Percentiles rank a stretch among this genome's conserved stretches.
These are phyloP conservation scores for Malassezia nana DNA, from an alignment of 1,284 basidiomycete species.

Conservation along the genomic window DNA sequence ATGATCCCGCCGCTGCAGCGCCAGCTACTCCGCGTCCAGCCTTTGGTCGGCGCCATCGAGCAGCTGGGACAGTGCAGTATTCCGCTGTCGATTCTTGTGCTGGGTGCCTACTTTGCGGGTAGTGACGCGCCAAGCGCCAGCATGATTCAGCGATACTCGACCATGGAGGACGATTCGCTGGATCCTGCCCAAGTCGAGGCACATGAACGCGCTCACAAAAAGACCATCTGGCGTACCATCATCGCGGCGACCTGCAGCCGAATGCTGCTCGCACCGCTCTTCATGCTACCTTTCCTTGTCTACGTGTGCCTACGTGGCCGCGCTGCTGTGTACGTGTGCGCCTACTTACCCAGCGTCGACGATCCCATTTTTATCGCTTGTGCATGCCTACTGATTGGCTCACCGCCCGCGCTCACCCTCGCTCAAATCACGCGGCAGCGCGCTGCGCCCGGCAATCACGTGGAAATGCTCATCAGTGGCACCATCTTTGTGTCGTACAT, in stretches of 20 bases:
- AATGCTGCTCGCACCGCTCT: constrained; percentile 73
- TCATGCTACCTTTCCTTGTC: constrained; percentile 53
- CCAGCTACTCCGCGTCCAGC: constrained; percentile 43
- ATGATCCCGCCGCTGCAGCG: constrained; percentile 59
- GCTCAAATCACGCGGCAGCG: constrained; percentile 75
- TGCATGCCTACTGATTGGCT: constrained; percentile 63
- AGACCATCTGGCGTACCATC: constrained; percentile 59
- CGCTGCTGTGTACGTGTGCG: constrained; percentile 13
- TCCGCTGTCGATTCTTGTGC: constrained; percentile 77
- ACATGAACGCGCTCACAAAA: neutral
- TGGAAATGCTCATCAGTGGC: constrained; percentile 69
- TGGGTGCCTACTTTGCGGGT: constrained; percentile 71
- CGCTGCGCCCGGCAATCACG: constrained; percentile 63
- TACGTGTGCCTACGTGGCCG: constrained; percentile 25
- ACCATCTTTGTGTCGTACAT: constrained; percentile 50
- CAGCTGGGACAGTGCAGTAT: constrained; percentile 52
- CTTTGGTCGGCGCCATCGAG: constrained; percentile 50
- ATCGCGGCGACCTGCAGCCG: constrained; percentile 64
- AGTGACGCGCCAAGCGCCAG: neutral
- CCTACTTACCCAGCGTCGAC: constrained; percentile 26
- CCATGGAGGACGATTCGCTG: neutral
- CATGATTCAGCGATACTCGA: neutral
- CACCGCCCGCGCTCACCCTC: constrained; percentile 59
- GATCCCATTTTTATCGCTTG: constrained; percentile 73
- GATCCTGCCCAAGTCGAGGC: neutral